Evolutionary conservation across 345 rosid genomes (phyloP).

Genomic region (Microthlaspi erraticum): DNA sequence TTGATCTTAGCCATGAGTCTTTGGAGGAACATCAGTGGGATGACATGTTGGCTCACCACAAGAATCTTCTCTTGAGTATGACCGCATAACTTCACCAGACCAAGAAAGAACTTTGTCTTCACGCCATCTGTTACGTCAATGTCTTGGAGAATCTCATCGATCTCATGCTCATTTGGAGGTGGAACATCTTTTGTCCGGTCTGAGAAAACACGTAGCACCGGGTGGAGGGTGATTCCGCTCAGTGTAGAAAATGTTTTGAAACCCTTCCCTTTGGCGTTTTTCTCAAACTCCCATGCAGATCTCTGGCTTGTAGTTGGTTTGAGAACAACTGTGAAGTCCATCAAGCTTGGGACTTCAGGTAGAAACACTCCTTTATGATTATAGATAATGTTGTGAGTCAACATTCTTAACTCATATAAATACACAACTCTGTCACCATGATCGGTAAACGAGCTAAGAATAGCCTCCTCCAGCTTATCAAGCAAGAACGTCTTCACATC

Average conservation of each 20-base stretch:
- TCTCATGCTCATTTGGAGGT: slow-evolving; percentile 44
- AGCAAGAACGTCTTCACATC: slow-evolving; percentile 47
- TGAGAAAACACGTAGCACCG: slow-evolving; percentile 41
- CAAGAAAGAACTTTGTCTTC: slow-evolving; percentile 64
- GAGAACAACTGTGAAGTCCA: slow-evolving; percentile 65
- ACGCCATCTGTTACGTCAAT: slow-evolving; percentile 57
- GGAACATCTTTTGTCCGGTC: not conserved
- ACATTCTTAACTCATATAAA: slow-evolving; percentile 66
- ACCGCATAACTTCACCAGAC: slow-evolving; percentile 55
- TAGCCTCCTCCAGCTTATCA: slow-evolving; percentile 60
- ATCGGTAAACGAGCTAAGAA: slow-evolving; percentile 57
- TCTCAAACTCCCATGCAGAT: slow-evolving; percentile 48
- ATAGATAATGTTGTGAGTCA: slow-evolving; percentile 65
- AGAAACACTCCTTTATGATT: slow-evolving; percentile 68
- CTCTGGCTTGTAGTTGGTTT: slow-evolving; percentile 56
- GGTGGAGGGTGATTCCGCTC: slow-evolving; percentile 56
- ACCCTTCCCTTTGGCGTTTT: slow-evolving; percentile 50
- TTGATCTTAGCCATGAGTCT: slow-evolving; percentile 51
- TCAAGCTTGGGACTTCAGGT: slow-evolving; percentile 65
- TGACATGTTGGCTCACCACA: slow-evolving; percentile 72
- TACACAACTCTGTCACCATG: slow-evolving; percentile 54
- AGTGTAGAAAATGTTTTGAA: not conserved
- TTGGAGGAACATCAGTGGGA: slow-evolving; percentile 66
- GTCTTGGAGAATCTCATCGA: slow-evolving; percentile 55
- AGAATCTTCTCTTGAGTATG: slow-evolving; percentile 64